Percentiles rank a stretch among this genome's conserved stretches.
These are phyloP conservation scores for Elsinoe fawcettii DNA, from an alignment of 2,329 filamentous ascomycete species.

Conservation along the genomic window DNA sequence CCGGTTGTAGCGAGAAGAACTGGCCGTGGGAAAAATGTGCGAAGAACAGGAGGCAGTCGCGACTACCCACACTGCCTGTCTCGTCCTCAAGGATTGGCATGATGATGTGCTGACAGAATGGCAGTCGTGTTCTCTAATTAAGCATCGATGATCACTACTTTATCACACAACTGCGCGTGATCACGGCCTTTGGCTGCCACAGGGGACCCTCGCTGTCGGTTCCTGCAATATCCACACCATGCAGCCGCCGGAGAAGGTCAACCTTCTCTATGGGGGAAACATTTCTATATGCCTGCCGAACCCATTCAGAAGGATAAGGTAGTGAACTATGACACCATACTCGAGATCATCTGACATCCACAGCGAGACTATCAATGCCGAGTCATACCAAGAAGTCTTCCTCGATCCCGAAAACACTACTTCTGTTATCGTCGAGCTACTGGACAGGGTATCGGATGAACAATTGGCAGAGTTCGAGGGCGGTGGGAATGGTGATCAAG, in stretches of 20 bases:
- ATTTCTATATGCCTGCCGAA: not conserved
- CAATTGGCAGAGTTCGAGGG: not conserved
- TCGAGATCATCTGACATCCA: not conserved
- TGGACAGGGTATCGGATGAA: conserved; percentile 63
- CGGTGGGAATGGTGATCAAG: no score
- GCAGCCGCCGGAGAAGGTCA: not conserved
- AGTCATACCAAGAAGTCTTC: conserved; percentile 87
- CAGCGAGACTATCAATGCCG: conserved; percentile 46
- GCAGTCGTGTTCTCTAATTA: no score
- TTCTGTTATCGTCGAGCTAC: conserved; percentile 83
- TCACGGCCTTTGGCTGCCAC: no score
- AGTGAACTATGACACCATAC: not conserved
- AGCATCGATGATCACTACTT: no score
- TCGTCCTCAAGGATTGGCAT: no score
- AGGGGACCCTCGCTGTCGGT: not conserved
- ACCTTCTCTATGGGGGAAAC: not conserved
- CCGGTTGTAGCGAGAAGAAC: no score
- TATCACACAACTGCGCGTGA: no score
- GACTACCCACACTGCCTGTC: no score
- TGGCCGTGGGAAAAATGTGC: no score
- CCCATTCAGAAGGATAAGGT: not conserved
- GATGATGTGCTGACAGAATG: no score
- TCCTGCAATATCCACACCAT: not conserved
- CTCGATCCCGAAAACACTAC: conserved; percentile 77
- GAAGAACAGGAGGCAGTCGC: no score